Evolutionary conservation across 176 grass and related monocot species (phyloP).

Genomic region (Paspalum vaginatum): DNA sequence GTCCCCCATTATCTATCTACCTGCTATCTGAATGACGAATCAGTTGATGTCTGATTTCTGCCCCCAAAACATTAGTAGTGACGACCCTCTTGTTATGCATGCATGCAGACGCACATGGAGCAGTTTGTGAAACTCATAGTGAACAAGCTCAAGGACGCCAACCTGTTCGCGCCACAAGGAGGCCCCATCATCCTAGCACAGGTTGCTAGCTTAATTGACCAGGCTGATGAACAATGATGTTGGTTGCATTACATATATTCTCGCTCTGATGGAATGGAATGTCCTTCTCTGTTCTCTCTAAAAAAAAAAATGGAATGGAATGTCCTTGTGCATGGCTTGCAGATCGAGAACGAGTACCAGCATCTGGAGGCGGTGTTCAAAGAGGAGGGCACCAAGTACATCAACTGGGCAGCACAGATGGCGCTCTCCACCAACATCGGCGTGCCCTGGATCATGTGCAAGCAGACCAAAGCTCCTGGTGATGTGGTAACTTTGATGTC

Average conservation of each 20-base stretch:
- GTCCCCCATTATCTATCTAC: conserved; percentile 36
- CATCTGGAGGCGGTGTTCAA: conserved; percentile 57
- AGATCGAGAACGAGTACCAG: conserved; percentile 97
- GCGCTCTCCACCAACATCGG: conserved; percentile 46
- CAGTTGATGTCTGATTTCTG: too few relatives aligned
- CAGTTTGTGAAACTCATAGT: conserved; percentile 62
- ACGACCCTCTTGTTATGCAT: neutral
- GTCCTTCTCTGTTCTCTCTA: too few relatives aligned
- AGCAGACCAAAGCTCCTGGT: conserved; percentile 76
- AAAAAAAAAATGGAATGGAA: too few relatives aligned
- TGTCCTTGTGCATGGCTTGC: neutral
- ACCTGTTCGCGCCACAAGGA: conserved; percentile 80
- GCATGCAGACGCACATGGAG: conserved; percentile 68
- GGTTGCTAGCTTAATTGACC: conserved; percentile 45
- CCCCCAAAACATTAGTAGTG: too few relatives aligned
- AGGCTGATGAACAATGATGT: too few relatives aligned
- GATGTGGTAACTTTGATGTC: conserved; percentile 55
- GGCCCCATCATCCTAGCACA: conserved; percentile 90
- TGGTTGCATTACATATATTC: too few relatives aligned
- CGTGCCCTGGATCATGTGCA: conserved; percentile 94
- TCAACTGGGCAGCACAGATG: conserved; percentile 75
- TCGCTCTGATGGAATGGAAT: neutral
- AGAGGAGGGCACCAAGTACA: conserved; percentile 60
- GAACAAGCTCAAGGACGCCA: conserved; percentile 72
- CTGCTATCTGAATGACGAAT: too few relatives aligned